A percentile compares a stretch with the other conserved stretches of the same genome.
These are phyloP conservation scores for Cytospora chrysosperma DNA, from an alignment of 2,329 filamentous ascomycete species.

Conservation along the genomic window DNA sequence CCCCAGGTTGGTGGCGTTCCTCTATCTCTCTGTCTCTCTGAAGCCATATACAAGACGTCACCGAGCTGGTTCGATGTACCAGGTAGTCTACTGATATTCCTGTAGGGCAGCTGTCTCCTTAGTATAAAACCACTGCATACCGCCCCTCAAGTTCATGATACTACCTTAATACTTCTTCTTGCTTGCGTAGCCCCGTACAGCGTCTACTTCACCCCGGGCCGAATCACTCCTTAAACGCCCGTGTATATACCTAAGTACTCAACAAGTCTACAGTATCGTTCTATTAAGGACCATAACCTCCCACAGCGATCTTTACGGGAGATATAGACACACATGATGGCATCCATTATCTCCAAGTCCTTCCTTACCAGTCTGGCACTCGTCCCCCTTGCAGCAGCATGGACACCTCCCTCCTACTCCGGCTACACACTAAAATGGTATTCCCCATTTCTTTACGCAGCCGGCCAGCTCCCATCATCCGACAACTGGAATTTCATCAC, in stretches of 20 bases:
- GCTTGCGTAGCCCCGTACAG: not conserved
- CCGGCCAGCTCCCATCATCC: constrained; percentile 38
- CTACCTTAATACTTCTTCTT: not conserved
- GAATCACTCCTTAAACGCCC: not conserved
- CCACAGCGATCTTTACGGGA: too few relatives aligned
- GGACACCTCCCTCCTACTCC: constrained; percentile 37
- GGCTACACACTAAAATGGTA: constrained; percentile 46
- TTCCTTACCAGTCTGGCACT: constrained; percentile 20
- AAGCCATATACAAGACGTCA: not conserved
- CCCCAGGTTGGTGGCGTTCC: not conserved
- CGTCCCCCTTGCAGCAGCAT: constrained; percentile 34
- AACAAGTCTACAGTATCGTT: not conserved
- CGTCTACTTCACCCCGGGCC: not conserved
- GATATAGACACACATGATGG: not conserved
- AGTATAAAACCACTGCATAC: not conserved
- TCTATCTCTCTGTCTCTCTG: not conserved
- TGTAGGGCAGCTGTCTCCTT: not conserved
- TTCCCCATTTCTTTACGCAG: constrained; percentile 44
- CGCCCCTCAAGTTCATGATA: not conserved
- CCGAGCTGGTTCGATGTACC: not conserved
- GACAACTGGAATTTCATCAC: constrained; percentile 48
- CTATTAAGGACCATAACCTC: not conserved
- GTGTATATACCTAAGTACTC: not conserved
- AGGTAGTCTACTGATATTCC: not conserved
- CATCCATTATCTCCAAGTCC: not conserved